phyloP scores from a whole-genome alignment of 805 yeast genomes.

The Monosporozyma aerobia region DNA sequence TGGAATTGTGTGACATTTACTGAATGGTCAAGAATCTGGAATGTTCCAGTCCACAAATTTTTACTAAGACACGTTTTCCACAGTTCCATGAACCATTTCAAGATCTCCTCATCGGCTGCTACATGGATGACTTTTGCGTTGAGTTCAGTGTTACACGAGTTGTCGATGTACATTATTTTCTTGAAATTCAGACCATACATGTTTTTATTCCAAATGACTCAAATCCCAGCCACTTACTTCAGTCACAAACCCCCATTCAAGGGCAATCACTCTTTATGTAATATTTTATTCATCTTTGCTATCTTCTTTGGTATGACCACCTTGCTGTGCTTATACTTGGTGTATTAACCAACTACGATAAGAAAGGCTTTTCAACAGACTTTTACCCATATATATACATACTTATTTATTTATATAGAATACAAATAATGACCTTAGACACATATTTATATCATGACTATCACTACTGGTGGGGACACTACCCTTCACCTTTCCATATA shows the following conservation, averaged over 20 bases:
- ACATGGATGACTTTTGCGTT: slow-evolving; percentile 69
- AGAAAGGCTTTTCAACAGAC: background rate
- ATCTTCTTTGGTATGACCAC: slow-evolving; percentile 83
- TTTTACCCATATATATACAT: background rate
- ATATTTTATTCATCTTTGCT: slow-evolving; percentile 84
- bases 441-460: background rate
- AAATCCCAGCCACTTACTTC: slow-evolving; percentile 66
- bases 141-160: slow-evolving; percentile 79
- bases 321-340: slow-evolving; percentile 73
- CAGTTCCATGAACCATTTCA: slow-evolving; percentile 69
- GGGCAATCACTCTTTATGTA: slow-evolving; percentile 55
- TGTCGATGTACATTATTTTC: slow-evolving; percentile 86
- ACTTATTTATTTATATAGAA: background rate
- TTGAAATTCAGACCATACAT: slow-evolving; percentile 75
- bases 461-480: background rate
- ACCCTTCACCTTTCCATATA: background rate
- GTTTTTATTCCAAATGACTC: slow-evolving; percentile 74
- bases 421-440: background rate
- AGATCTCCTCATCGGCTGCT: slow-evolving; percentile 57
- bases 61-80: slow-evolving; percentile 90
- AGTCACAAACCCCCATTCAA: slow-evolving; percentile 52
- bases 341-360: slow-evolving; percentile 37
- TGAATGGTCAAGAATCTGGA: slow-evolving; percentile 90
- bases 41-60: slow-evolving; percentile 85
- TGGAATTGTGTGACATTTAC: slow-evolving; percentile 95